Evolutionary conservation across 2,329 filamentous ascomycete genomes (phyloP).

Genomic region (Exophiala xenobiotica): DNA sequence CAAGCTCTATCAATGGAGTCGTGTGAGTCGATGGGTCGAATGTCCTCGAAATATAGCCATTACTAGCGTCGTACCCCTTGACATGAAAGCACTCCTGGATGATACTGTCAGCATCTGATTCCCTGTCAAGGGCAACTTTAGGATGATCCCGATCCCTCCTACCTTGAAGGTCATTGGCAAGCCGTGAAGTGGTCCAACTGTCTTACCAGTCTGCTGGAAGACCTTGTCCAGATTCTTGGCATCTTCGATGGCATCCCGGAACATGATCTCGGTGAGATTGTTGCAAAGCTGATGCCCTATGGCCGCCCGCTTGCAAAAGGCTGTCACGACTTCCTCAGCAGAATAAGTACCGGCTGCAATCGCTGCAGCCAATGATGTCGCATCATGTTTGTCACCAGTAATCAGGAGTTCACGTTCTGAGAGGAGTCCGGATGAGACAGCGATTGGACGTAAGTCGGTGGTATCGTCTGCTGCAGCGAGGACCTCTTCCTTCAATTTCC

Average conservation of each 20-base stretch:
- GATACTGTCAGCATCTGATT: too few relatives aligned
- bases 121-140: neutral
- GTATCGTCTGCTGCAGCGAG: slow-evolving; percentile 27
- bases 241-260: slow-evolving; percentile 37
- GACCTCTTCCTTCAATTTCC: slow-evolving; percentile 33
- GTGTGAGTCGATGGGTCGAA: slow-evolving; percentile 58
- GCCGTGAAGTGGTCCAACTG: slow-evolving; percentile 40
- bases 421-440: slow-evolving; percentile 41
- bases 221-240: slow-evolving; percentile 39
- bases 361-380: slow-evolving; percentile 38
- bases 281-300: slow-evolving; percentile 33
- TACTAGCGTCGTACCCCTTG: slow-evolving; percentile 53
- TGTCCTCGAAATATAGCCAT: slow-evolving; percentile 61
- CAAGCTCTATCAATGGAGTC: slow-evolving; percentile 57
- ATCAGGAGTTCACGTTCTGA: slow-evolving; percentile 54
- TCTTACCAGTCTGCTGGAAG: slow-evolving; percentile 32
- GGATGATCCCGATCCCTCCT: neutral
- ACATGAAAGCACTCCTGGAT: slow-evolving; percentile 34
- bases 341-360: slow-evolving; percentile 38
- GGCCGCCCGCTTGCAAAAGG: slow-evolving; percentile 52
- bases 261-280: slow-evolving; percentile 41
- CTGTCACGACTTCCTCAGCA: slow-evolving; percentile 49
- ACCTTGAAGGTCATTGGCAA: slow-evolving; percentile 39
- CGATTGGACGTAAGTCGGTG: slow-evolving; percentile 30
- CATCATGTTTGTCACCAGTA: slow-evolving; percentile 53